These are phyloP conservation scores for Metrosideros polymorpha DNA, from an alignment of 441 rosid species.

Conservation along the genomic window DNA sequence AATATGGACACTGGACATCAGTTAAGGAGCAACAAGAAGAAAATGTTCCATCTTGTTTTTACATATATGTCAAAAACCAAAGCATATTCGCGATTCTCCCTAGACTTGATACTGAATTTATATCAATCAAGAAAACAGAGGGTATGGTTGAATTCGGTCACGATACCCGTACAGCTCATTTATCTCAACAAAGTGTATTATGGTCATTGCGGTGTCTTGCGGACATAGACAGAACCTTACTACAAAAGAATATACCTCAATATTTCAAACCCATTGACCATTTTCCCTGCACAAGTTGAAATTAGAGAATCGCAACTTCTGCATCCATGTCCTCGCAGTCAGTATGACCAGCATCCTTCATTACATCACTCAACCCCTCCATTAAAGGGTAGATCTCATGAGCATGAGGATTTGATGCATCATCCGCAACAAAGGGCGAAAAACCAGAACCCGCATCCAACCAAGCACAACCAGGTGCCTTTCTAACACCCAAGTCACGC, in stretches of 20 bases:
- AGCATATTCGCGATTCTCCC: not conserved
- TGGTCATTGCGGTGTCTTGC: not conserved
- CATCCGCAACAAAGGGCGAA: constrained; percentile 45
- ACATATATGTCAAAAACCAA: not conserved
- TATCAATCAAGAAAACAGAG: not conserved
- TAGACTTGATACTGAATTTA: not conserved
- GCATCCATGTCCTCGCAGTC: not conserved
- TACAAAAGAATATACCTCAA: not conserved
- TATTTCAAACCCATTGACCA: not conserved
- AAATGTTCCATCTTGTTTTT: not conserved
- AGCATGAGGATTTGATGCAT: constrained; percentile 32
- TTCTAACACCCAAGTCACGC: constrained; percentile 60
- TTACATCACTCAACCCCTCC: constrained; percentile 54
- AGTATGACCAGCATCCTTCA: constrained; percentile 33
- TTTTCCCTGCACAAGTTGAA: not conserved
- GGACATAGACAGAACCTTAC: not conserved
- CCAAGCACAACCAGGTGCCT: constrained; percentile 71
- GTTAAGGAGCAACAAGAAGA: not conserved
- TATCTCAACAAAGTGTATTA: not conserved
- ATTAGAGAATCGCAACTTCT: not conserved
- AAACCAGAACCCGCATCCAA: constrained; percentile 44
- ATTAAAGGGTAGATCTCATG: constrained; percentile 34
- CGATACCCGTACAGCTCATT: not conserved
- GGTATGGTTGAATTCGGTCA: not conserved
- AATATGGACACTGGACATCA: not conserved